These are phyloP conservation scores for Vanrija sp. DNA, from an alignment of 1,284 basidiomycete genomes.

Conservation along the genomic window DNA sequence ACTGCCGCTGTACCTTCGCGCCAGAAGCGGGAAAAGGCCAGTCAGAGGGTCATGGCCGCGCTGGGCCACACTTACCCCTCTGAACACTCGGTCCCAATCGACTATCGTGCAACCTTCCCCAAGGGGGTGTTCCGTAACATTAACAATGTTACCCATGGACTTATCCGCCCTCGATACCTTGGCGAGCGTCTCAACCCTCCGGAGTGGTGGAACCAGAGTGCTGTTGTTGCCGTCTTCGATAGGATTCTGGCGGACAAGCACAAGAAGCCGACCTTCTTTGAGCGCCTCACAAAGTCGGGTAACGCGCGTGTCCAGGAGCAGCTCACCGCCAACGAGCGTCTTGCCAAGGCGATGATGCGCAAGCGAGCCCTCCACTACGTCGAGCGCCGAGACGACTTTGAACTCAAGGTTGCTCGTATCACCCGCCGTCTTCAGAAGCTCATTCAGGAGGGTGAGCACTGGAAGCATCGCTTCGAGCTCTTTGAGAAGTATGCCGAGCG, in stretches of 20 bases:
- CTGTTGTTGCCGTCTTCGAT: conserved; percentile 85
- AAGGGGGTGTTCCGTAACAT: conserved; percentile 60
- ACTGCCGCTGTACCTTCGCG: conserved; percentile 73
- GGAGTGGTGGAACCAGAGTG: conserved; percentile 86
- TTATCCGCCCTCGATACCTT: conserved; percentile 30
- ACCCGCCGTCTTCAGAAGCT: conserved; percentile 49
- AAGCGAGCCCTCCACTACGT: conserved; percentile 64
- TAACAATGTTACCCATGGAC: conserved; percentile 31
- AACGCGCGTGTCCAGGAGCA: conserved; percentile 71
- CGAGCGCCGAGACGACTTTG: conserved; percentile 83
- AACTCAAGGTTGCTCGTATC: conserved; percentile 61
- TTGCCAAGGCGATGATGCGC: conserved; percentile 77
- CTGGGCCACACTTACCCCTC: conserved; percentile 59
- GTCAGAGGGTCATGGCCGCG: conserved; percentile 68
- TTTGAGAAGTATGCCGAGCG: conserved; percentile 52
- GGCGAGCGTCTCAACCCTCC: conserved; percentile 69
- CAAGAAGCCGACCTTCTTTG: conserved; percentile 83
- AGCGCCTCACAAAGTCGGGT: conserved; percentile 65
- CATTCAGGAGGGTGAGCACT: conserved; percentile 51
- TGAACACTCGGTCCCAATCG: conserved; percentile 50
- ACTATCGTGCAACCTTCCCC: conserved; percentile 94
- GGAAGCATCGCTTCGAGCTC: conserved; percentile 51
- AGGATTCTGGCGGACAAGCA: conserved; percentile 80
- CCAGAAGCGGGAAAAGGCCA: conserved; percentile 76
- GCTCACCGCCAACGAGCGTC: conserved; percentile 71